Evolutionary conservation across 78 protist genomes (phyloP), one percentile per base, ranked within the genome.

Genomic region (Dictyostelium brefeldianum): DNA sequence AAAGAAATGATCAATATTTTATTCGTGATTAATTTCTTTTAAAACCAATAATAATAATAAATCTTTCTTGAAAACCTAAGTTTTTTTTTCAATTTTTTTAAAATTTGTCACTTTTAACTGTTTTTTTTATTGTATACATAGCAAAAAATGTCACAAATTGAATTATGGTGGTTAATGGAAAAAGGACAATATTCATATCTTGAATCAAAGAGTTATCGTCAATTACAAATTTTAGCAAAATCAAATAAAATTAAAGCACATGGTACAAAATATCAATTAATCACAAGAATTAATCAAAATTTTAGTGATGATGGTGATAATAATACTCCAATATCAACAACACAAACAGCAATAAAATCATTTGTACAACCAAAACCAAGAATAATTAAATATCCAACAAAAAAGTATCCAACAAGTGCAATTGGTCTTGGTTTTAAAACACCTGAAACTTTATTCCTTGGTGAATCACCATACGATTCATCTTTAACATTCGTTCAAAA

Each of bases 181-280:
- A 36, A 2, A 36, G 43, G 43, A 2, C 43, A 36, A 36, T 36
- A 36, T 36, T 36, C 43, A 36, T 36, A 36, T 36, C 43, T 36
- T 36, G 43, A 36, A 36, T 36, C 43, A 36, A 36, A 36, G 43
- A 36, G 43, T 2, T 81, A 81, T 51, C 25, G 15, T 12, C 59
- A 81, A 5, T 41, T 85, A 5, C 56, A 29, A 56, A 2, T 18
- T 7, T 11, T 75, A 18, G 54, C 80, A 47, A 85, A 85, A 29
- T 31, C 20, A 47, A 25, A 57, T 7, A 62, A 29, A 15, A 36
- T 85, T 20, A 71, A 71, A 59, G 92, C 78, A 1, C 74, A 75
- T 41, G 78, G 83, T 25, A 71, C 29, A 56, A 85, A 75, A 59
- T 82, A 41, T 47, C 50, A 85, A 31, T 48, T 85, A 47, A 62